Conservation (phyloP, 768 basidiomycete genomes). For the Neoboletus subvelutipes region DNA sequence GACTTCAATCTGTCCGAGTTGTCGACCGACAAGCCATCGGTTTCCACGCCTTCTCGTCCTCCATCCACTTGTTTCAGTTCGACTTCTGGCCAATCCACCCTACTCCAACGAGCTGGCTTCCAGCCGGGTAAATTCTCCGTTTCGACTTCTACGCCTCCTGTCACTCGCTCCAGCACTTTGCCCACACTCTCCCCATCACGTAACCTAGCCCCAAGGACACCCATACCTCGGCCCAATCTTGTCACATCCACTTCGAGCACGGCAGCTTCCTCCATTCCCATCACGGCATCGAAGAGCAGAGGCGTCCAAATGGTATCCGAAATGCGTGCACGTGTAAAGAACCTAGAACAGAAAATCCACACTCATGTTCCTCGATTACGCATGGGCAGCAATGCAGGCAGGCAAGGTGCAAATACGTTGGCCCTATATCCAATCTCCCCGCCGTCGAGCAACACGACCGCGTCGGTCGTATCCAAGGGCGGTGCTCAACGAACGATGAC, state of each 20-base stretch:
- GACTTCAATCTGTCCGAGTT: conserved; percentile 63
- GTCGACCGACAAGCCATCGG: conserved; percentile 42
- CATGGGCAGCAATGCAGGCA: conserved; percentile 72
- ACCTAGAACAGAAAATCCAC: conserved; percentile 83
- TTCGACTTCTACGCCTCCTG: conserved; percentile 45
- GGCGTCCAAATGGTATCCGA: conserved; percentile 93
- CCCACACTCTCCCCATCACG: conserved; percentile 51
- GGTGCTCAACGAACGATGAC: conserved; percentile 16
- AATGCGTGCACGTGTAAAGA: conserved; percentile 82
- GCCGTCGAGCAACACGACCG: conserved; percentile 39
- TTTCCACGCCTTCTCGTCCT: conserved; percentile 34
- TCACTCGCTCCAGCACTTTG: conserved; percentile 58
- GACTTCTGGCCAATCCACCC: conserved; percentile 42
- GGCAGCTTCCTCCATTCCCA: conserved; percentile 28
- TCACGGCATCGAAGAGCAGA: conserved; percentile 64
- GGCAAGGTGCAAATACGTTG: conserved; percentile 42
- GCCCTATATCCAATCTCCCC: conserved; percentile 34
- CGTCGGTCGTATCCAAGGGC: conserved; percentile 29
- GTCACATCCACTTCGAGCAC: conserved; percentile 42
- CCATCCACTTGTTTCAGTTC: conserved; percentile 33
- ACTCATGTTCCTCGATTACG: conserved; percentile 82
- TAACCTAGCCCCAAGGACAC: conserved; percentile 44
- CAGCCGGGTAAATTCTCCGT: conserved; percentile 42
- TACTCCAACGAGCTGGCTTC: conserved; percentile 54
- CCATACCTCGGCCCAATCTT: conserved; percentile 38